Percentiles rank a stretch among this genome's conserved stretches.
These are phyloP conservation scores for Neopestalotiopsis sp. DNA, from an alignment of 2,329 filamentous ascomycete species.

Conservation along the genomic window DNA sequence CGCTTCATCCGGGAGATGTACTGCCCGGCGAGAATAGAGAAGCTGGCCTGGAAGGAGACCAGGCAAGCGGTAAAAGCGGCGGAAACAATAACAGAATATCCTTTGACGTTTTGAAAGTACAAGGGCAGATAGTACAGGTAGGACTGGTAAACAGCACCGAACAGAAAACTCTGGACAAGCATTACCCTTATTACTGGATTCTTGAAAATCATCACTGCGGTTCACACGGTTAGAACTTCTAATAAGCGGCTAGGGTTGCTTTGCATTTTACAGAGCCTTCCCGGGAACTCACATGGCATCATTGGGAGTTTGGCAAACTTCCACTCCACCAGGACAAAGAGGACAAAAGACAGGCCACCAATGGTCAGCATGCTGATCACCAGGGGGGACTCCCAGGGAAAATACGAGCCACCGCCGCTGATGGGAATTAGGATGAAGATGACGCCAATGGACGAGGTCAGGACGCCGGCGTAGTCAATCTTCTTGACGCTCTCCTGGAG, in stretches of 20 bases:
- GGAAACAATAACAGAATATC: conserved; percentile 46
- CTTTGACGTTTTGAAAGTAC: conserved; percentile 63
- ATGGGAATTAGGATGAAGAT: conserved; percentile 68
- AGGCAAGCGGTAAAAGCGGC: conserved; percentile 58
- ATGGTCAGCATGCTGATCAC: conserved; percentile 64
- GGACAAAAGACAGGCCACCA: conserved; percentile 49
- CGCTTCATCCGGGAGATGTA: conserved; percentile 63
- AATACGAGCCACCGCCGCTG: conserved; percentile 62
- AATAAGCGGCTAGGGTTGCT: not conserved
- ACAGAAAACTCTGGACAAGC: conserved; percentile 63
- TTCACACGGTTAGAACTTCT: not conserved
- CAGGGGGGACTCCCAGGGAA: conserved; percentile 60
- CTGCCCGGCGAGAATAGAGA: conserved; percentile 56
- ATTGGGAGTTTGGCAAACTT: conserved; percentile 61
- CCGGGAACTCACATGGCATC: conserved; percentile 51
- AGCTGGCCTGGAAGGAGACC: conserved; percentile 50
- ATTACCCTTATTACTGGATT: conserved; percentile 59
- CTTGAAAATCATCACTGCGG: conserved; percentile 56
- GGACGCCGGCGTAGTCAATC: conserved; percentile 64
- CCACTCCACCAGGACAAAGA: conserved; percentile 61
- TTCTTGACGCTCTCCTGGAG: conserved; percentile 54
- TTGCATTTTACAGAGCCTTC: too few species aligned
- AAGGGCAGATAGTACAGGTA: conserved; percentile 67
- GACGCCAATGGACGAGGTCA: conserved; percentile 60
- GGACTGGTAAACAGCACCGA: conserved; percentile 64